These are phyloP conservation scores for Leptographium procerum DNA, from an alignment of 2,329 filamentous ascomycete genomes.

Conservation along the genomic window DNA sequence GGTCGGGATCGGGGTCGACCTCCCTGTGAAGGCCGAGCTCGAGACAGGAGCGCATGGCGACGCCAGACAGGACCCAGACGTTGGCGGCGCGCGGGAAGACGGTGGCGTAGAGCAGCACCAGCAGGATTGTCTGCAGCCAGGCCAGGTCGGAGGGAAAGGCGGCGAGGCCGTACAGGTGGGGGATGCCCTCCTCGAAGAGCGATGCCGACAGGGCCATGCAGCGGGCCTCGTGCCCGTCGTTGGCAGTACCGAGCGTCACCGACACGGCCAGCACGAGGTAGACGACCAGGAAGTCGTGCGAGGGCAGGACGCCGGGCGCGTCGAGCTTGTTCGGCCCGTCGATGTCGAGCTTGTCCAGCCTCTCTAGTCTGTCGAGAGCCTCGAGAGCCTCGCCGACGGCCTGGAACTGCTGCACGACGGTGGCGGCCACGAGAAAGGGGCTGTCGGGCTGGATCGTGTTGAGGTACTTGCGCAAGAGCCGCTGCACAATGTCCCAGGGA, in stretches of 20 bases:
- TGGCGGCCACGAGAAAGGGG: constrained; percentile 17
- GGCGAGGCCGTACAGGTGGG: constrained; percentile 18
- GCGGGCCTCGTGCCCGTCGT: constrained; percentile 19
- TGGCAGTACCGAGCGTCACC: constrained; percentile 19
- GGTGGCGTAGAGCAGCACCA: constrained; percentile 11
- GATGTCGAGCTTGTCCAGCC: too few species aligned
- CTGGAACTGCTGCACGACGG: constrained; percentile 18
- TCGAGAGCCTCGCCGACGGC: constrained; percentile 3
- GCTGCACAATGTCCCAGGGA: constrained; percentile 10
- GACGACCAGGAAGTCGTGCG: constrained; percentile 20
- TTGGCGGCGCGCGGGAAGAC: constrained; percentile 11
- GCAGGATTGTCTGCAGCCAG: constrained; percentile 11
- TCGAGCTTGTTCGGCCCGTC: too few species aligned
- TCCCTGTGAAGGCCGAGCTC: constrained; percentile 10
- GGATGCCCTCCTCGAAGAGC: constrained; percentile 22
- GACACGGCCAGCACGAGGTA: constrained; percentile 22
- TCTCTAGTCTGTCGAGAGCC: neutral
- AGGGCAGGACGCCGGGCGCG: constrained; percentile 11
- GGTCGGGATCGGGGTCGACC: neutral
- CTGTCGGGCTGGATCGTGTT: constrained; percentile 18
- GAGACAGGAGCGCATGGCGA: constrained; percentile 11
- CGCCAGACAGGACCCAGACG: constrained; percentile 13
- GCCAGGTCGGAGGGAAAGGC: constrained; percentile 14
- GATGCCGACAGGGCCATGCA: constrained; percentile 20
- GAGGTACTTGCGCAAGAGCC: constrained; percentile 21